These are phyloP conservation scores for Phytophthora lateralis DNA, from an alignment of 352 stramenopile species.

Conservation along the genomic window DNA sequence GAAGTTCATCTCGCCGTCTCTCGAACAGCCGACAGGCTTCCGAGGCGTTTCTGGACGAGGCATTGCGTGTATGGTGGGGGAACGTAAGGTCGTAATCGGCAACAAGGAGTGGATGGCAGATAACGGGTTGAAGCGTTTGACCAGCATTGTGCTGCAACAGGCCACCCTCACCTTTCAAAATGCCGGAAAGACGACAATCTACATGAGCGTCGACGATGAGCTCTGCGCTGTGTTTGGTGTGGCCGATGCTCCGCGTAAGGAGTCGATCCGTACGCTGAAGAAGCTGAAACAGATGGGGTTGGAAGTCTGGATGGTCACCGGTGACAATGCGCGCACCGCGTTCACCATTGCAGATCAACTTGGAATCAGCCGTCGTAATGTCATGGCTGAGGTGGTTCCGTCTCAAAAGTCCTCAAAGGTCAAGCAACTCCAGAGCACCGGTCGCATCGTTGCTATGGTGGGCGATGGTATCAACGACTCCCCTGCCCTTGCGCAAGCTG, in stretches of 20 bases:
- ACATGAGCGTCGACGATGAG: conserved; percentile 91
- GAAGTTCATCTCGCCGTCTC: conserved; percentile 77
- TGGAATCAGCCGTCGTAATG: conserved; percentile 91
- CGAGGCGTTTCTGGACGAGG: conserved; percentile 88
- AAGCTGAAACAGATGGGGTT: conserved; percentile 92
- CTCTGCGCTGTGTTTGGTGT: conserved; percentile 85
- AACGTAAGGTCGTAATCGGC: conserved; percentile 88
- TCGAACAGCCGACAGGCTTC: conserved; percentile 84
- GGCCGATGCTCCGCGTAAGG: conserved; percentile 88
- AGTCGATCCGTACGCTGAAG: conserved; percentile 90
- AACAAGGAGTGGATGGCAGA: conserved; percentile 92
- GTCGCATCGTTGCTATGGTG: conserved; percentile 95
- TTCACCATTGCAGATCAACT: conserved; percentile 93
- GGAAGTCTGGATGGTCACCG: conserved; percentile 99
- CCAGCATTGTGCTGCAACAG: conserved; percentile 77
- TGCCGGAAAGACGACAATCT: conserved; percentile 94
- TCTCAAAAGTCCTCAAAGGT: conserved; percentile 95
- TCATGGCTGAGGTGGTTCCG: conserved; percentile 97
- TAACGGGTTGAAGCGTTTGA: conserved; percentile 70
- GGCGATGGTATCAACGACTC: conserved; percentile 99
- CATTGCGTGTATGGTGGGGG: conserved; percentile 77
- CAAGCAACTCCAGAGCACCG: conserved; percentile 89
- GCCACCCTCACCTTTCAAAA: conserved; percentile 84
- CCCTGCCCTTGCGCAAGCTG: conserved; percentile 95
- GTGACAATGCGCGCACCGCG: conserved; percentile 96